Evolutionary conservation across 257 asterid species (phyloP), one percentile per base, ranked within the genome.

Genomic region (Echium plantagineum): DNA sequence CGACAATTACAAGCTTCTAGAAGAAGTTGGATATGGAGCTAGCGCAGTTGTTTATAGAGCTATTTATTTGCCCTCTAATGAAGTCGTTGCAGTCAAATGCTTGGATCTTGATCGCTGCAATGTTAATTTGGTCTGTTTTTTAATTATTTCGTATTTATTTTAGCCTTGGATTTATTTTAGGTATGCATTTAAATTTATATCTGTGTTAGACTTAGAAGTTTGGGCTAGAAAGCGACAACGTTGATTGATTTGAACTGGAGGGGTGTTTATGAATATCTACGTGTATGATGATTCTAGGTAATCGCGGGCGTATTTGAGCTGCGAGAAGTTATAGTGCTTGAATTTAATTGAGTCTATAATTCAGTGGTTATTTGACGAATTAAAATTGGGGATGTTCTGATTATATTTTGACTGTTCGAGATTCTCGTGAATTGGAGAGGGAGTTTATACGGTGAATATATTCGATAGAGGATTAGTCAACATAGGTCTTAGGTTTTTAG

Each of bases 61-160:
- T 85, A 85, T 84, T 85, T 81, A 83, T 77, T 68, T 82, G 77
- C 98, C 98, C 52, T 63, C 62, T 59, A 84, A 85, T 75, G 95
- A 88, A 73, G 90, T 82, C 59, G 86, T 91, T 58, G 98, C 98
- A 2, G 90, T 91, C 66, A 91, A 91, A 84, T 84, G 85, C 69
- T 81, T 91, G 96, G 98, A 91, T 91, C 98, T 91, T 87, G 98
- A 91, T 89, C 95, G 98, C 65, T 91, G 98, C 87, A 82, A 86
- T 32, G 86, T 84, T 85, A 91, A 84, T 88, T 90, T 91, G 94
- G 98, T 91, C 67, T 62, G 84, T 79, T 35, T 7, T 19, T 7
- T 19, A 64, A n/a, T 56, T 32, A n/a, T 51, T 9, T 26, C 28
- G 17, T 61, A 32, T 30, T 10, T 64, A 13, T 30, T 47, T 38